phyloP scores from a whole-genome alignment of 306 rosid species.

The Rubus parviflorus region DNA sequence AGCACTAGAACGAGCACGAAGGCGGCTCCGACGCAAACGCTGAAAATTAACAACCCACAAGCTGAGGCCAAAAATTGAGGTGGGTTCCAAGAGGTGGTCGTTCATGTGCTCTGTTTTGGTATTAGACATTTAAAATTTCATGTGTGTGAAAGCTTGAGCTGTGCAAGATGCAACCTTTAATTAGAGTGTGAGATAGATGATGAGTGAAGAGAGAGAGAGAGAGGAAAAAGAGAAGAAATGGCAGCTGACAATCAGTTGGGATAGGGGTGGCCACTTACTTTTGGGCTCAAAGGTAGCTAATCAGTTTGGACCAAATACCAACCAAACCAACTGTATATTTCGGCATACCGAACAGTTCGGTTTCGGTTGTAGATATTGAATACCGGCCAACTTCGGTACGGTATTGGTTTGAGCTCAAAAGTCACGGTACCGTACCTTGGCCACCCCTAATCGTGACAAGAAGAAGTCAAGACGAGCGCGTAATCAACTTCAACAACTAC shows the following conservation, averaged over 20 bases:
- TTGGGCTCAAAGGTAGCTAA: no score
- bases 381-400: no score
- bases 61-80: constrained; percentile 80
- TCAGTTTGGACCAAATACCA: no score
- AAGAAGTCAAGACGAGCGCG: no score
- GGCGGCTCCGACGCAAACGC: constrained; percentile 66
- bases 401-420: no score
- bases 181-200: constrained; percentile 5
- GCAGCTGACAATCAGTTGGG: constrained; percentile 85
- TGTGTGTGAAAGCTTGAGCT: neutral
- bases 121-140: constrained; percentile 39
- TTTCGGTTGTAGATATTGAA: no score
- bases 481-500: no score
- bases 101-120: constrained; percentile 41
- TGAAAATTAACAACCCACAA: constrained; percentile 71
- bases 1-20: constrained; percentile 70
- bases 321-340: no score
- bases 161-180: neutral
- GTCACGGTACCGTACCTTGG: no score
- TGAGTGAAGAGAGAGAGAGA: neutral
- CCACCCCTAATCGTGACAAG: no score
- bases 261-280: no score
- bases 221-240: constrained; percentile 13
- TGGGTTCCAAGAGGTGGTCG: constrained; percentile 70
- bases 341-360: no score